Conservation (phyloP, 2,329 filamentous ascomycete species). For the Ophiostoma perfectum region DNA sequence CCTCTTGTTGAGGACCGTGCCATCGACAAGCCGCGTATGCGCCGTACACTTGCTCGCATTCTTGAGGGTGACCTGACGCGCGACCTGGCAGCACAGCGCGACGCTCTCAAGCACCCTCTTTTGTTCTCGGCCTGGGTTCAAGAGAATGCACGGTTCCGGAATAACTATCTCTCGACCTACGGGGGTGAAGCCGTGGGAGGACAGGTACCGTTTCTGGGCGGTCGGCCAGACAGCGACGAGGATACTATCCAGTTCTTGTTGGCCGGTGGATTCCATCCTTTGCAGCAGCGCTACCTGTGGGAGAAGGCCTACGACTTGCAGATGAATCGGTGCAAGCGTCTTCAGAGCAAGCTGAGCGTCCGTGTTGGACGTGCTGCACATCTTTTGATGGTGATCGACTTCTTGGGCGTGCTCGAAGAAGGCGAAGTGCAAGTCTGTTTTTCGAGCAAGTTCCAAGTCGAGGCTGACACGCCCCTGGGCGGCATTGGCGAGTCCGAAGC, state of each 20-base stretch:
- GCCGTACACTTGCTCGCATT: conserved; percentile 43
- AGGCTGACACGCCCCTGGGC: conserved; percentile 50
- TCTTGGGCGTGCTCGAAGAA: conserved; percentile 53
- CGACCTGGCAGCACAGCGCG: conserved; percentile 49
- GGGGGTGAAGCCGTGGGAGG: conserved; percentile 30
- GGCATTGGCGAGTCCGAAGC: conserved; percentile 46
- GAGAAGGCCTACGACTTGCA: conserved; percentile 45
- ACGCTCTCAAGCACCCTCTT: conserved; percentile 45
- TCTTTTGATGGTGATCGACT: conserved; percentile 64
- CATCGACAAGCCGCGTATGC: conserved; percentile 41
- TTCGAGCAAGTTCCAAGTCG: conserved; percentile 55
- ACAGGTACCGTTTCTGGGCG: conserved; percentile 42
- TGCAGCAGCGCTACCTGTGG: conserved; percentile 44
- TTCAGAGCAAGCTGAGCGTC: conserved; percentile 55
- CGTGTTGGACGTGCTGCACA: conserved; percentile 56
- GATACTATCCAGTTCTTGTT: conserved; percentile 53
- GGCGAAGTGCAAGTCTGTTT: conserved; percentile 65
- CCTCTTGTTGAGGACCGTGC: conserved; percentile 61
- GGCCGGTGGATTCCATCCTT: conserved; percentile 55
- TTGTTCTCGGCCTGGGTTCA: conserved; percentile 52
- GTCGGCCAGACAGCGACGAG: conserved; percentile 45
- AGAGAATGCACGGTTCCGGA: conserved; percentile 35
- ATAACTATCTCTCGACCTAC: conserved; percentile 34
- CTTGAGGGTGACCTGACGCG: conserved; percentile 46
- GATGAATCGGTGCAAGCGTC: conserved; percentile 46